Base-by-base conservation (phyloP, 257 asterid genomes). In the Ophiorrhiza pumila region DNA sequence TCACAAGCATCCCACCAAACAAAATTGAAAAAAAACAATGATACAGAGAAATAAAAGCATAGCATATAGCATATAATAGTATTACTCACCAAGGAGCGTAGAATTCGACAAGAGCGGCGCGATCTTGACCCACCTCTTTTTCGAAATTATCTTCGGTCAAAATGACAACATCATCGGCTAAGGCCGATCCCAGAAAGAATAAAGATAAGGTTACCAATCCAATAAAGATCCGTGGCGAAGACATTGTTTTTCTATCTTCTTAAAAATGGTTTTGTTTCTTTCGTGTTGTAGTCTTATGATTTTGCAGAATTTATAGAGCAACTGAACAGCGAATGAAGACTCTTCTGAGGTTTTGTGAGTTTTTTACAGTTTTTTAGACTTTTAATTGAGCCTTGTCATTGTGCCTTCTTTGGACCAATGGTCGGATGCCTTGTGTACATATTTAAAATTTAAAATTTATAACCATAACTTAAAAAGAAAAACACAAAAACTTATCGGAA, bases 91-190 rank as follows among this genome's bases (percentile, higher is more conserved):
- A 90, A 20, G 98, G 98, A 76, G 98, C 96, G 68, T 92, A 92
- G 85, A 92, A 92, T 75, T 92, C 96, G 56, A 92, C 94, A 74
- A 92, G 96, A 76, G 98, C 96, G 49, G 81, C 92, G 73, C 92
- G 94, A 86, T 90, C 94, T 76, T 87, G 90, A 69, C 98, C 96
- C 80, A 92, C 93, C 82, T 90, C 94, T 45, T 92, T 86, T 68
- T 92, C 96, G 76, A 92, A 92, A 84, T 87, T 92, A 7, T 86
- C 92, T 73, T 86, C 92, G 65, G 98, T 92, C 86, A 92, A 78
- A 70, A 92, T 92, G 22, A 90, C 78, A 71, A 90, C 96, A 68
- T 87, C 98, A 5, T 87, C 96, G 2, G 94, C 90, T 23, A 78
- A 67, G 11, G 81, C 88, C 56, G 90, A 78, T 27, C 85, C 84